A percentile compares a stretch with the other conserved stretches of the same genome.
Conservation (phyloP, 176 grass and related monocot genomes). For the Juncus effusus region DNA sequence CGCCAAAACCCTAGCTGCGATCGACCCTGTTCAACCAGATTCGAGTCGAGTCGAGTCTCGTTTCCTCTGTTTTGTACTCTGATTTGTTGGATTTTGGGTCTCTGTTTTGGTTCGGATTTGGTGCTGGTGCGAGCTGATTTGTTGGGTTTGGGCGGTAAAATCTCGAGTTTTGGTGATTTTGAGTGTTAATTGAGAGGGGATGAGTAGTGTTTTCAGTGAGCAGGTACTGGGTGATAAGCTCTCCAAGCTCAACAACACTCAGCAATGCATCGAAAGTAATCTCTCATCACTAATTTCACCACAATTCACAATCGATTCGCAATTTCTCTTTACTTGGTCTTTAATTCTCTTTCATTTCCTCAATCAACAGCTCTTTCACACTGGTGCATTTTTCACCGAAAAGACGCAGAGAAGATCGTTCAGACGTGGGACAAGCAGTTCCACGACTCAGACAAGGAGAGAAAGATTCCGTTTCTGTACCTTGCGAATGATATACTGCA, state of each 20-base stretch:
- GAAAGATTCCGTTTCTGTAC: conserved; percentile 73
- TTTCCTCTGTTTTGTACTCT: too few relatives aligned
- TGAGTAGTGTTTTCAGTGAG: conserved; percentile 88
- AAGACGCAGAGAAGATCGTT: conserved; percentile 79
- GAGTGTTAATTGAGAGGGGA: conserved; percentile 28
- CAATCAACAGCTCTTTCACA: conserved; percentile 72
- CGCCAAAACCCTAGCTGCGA: too few relatives aligned
- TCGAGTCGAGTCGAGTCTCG: too few relatives aligned
- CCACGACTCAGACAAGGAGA: conserved; percentile 64
- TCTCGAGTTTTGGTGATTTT: neutral
- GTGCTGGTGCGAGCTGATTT: conserved; percentile 18
- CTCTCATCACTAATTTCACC: conserved; percentile 27
- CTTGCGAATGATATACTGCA: conserved; percentile 98
- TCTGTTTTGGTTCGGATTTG: too few relatives aligned
- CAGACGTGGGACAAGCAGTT: conserved; percentile 96
- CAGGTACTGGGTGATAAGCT: conserved; percentile 89
- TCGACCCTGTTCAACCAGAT: too few relatives aligned
- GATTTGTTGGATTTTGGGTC: too few relatives aligned
- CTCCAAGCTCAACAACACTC: conserved; percentile 93
- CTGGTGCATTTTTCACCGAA: conserved; percentile 99
- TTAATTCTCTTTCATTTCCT: conserved; percentile 40
- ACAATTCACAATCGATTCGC: neutral
- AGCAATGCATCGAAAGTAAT: conserved; percentile 99
- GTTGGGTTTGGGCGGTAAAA: conserved; percentile 13
- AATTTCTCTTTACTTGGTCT: neutral